These are phyloP conservation scores for Myxozyma neotropica DNA, from an alignment of 805 yeast genomes.

Conservation along the genomic window DNA sequence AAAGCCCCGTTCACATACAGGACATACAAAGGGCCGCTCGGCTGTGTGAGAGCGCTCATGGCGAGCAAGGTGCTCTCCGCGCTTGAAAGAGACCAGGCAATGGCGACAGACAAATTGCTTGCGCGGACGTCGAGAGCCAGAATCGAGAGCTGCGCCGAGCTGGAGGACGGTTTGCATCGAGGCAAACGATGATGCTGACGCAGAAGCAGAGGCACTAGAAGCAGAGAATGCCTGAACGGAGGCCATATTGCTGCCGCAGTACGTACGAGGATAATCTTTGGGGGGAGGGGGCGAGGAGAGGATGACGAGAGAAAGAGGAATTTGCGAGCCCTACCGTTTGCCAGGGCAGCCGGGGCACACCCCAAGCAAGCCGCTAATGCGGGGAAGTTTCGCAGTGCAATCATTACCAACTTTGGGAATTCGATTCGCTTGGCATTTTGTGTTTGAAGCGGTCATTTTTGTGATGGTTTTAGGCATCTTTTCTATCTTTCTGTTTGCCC, in stretches of 20 bases:
- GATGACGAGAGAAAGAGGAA: not conserved
- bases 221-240: conserved; percentile 14
- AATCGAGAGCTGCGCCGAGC: conserved; percentile 10
- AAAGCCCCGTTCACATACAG: conserved; percentile 31
- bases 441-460: too few species aligned
- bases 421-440: not conserved
- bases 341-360: too few species aligned
- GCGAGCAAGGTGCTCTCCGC: conserved; percentile 48
- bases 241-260: not conserved
- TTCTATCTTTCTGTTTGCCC: too few species aligned
- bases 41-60: conserved; percentile 77
- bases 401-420: not conserved
- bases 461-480: too few species aligned
- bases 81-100: conserved; percentile 34
- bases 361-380: not conserved
- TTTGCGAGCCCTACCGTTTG: too few species aligned
- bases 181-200: conserved; percentile 9
- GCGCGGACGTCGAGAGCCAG: conserved; percentile 16
- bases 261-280: not conserved
- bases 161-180: conserved; percentile 22
- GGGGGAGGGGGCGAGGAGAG: not conserved
- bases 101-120: conserved; percentile 18
- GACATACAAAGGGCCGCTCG: conserved; percentile 65
- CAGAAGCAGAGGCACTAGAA: conserved; percentile 11
- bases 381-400: not conserved